Evolutionary conservation across 2,329 filamentous ascomycete species (phyloP), one percentile per base, ranked within the genome.

Genomic region (Xylariaceae sp.): DNA sequence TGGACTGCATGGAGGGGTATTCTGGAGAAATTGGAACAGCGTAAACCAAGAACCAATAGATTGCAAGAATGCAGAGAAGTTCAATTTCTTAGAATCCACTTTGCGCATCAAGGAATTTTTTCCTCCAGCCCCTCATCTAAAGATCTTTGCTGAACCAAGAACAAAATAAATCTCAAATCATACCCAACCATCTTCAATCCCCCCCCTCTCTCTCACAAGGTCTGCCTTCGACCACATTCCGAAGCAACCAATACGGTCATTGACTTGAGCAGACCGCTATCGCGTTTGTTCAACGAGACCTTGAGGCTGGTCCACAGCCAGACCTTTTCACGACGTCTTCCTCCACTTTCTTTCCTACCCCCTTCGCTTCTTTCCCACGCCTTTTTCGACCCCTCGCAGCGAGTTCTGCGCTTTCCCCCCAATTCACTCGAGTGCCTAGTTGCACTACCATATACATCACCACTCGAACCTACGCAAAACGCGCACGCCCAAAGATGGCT

Each of bases 401-500:
- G 70, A 76, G 80, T 68, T 71, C 79, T 83, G 78, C 77, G 51
- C 70, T 76, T 71, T 54, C 63, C 27, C 33, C 44, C 59, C 58
- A 66, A 63, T 61, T 64, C 61, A 14, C 38, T 36, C 43, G 15
- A 17, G 66, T 73, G 68, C 68, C 69, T 61, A 68, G 70, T 64
- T 69, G 68, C 63, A 65, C 65, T 41, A 46, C 44, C 38, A 19
- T 72, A 55, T 61, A 60, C 55, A 65, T 69, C 64, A 65, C 69
- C 52, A 68, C 63, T 60, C 69, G 76, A 59, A 65, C 61, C 53
- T 81, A 80, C 72, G 71, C 73, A 54, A 70, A 74, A 65, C 72
- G 67, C 65, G 73, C 34, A 13, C 21, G 66, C 64, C 88, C 79
- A 11, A 49, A 49, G 65, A 98, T 98, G 92, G 76, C 88, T 69